Percentiles rank a stretch among this genome's conserved stretches.
Conservation (phyloP, 345 rosid genomes). For the Physaria fendleri region DNA sequence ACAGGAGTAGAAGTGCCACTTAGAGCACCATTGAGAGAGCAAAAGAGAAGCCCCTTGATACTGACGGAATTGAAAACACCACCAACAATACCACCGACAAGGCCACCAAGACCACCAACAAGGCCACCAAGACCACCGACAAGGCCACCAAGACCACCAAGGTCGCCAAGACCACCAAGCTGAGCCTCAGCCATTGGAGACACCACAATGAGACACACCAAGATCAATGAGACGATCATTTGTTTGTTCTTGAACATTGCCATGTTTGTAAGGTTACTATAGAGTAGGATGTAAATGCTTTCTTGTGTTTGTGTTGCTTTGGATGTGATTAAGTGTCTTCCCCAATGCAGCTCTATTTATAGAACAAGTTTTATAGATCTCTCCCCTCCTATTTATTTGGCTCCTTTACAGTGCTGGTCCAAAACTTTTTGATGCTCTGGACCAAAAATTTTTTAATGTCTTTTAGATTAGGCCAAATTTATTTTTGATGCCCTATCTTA, state of each 20-base stretch:
- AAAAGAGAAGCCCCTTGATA: conserved; percentile 42
- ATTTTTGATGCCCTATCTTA: no score
- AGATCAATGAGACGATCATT: conserved; percentile 10
- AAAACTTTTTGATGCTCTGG: no score
- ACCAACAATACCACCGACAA: conserved; percentile 39
- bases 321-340: conserved; percentile 27
- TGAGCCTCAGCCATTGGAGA: conserved; percentile 46
- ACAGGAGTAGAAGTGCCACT: conserved; percentile 20
- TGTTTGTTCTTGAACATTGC: conserved; percentile 22
- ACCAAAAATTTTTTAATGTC: no score
- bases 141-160: conserved; percentile 43
- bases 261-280: neutral
- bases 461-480: no score
- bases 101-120: conserved; percentile 33
- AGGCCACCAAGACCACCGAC: conserved; percentile 25
- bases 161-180: conserved; percentile 32
- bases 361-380: conserved; percentile 5
- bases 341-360: conserved; percentile 27
- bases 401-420: neutral
- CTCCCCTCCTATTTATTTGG: neutral
- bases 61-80: conserved; percentile 33
- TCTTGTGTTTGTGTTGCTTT: neutral
- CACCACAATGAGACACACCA: conserved; percentile 21
- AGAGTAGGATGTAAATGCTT: neutral
- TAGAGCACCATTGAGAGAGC: conserved; percentile 45